A percentile compares a stretch with the other conserved stretches of the same genome.
phyloP scores from a whole-genome alignment of 2,329 filamentous ascomycete species.

The Aaosphaeria pasadenensis region DNA sequence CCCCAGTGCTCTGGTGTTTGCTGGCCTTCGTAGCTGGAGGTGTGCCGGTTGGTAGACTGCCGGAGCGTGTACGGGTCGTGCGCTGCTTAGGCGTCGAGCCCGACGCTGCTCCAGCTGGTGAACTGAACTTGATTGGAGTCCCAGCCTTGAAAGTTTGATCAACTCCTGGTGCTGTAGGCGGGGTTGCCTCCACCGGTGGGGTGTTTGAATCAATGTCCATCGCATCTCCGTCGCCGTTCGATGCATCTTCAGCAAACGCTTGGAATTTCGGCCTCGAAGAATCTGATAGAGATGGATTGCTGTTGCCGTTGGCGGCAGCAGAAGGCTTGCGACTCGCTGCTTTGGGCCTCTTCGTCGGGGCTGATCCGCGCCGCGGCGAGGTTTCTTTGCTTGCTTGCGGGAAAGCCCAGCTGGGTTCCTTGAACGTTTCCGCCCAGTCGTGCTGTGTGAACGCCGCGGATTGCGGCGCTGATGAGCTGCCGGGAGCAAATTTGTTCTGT shows the following conservation, averaged over 20 bases:
- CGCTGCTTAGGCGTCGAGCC: not conserved
- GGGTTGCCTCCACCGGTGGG: conserved; percentile 15
- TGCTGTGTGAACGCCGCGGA: conserved; percentile 39
- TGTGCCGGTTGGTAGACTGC: conserved; percentile 15
- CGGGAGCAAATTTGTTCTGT: conserved; percentile 16
- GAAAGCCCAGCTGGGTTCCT: conserved; percentile 40
- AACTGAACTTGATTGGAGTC: conserved; percentile 1
- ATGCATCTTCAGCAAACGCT: conserved; percentile 26
- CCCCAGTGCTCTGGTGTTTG: not conserved
- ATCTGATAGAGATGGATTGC: conserved; percentile 25
- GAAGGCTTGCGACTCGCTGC: conserved; percentile 24
- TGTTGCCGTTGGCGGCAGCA: conserved; percentile 25
- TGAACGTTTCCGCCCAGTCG: conserved; percentile 44
- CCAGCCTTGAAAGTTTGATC: conserved; percentile 1
- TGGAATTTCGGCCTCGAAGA: conserved; percentile 27
- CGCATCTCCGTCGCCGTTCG: conserved; percentile 31
- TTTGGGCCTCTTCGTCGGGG: conserved; percentile 24
- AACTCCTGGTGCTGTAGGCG: conserved; percentile 6
- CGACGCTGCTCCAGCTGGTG: not conserved
- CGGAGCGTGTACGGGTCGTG: not conserved
- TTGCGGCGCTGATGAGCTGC: conserved; percentile 17
- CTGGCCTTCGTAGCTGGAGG: conserved; percentile 10
- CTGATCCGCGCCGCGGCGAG: conserved; percentile 27
- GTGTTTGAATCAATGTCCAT: conserved; percentile 48
- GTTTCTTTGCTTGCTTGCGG: conserved; percentile 24